These are phyloP conservation scores for Vickermania spadyakhi DNA, from an alignment of 208 protist genomes.

Conservation along the genomic window DNA sequence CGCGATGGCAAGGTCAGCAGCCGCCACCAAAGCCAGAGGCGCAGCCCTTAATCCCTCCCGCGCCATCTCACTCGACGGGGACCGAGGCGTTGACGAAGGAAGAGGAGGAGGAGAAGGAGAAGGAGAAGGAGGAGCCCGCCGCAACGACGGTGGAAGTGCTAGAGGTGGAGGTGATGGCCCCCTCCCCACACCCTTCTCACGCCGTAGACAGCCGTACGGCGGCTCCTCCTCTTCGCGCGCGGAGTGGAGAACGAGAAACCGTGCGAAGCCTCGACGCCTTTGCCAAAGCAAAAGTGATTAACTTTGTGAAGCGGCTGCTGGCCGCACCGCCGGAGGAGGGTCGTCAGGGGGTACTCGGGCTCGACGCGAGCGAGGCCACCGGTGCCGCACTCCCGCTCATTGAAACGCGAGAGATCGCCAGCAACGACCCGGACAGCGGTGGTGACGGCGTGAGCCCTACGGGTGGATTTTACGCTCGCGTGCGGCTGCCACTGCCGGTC, in stretches of 20 bases:
- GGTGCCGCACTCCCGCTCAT: conserved; percentile 1
- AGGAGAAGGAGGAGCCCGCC: not conserved
- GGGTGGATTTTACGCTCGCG: conserved; percentile 58
- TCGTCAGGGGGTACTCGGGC: conserved; percentile 32
- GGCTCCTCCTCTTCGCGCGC: too few species aligned
- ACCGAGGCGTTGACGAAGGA: too few species aligned
- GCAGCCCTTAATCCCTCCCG: conserved; percentile 28
- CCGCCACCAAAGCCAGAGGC: conserved; percentile 22
- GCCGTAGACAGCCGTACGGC: too few species aligned
- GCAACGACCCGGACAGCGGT: not conserved
- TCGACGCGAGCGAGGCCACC: conserved; percentile 31
- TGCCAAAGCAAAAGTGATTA: not conserved
- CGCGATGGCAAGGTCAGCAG: too few species aligned
- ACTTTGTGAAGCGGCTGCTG: conserved; percentile 3
- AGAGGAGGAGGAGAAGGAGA: too few species aligned
- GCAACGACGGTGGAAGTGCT: not conserved
- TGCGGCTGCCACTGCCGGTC: conserved; percentile 64
- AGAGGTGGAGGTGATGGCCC: not conserved
- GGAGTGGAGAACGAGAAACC: not conserved
- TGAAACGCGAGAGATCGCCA: not conserved
- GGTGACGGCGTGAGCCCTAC: not conserved
- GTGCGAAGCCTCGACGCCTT: not conserved
- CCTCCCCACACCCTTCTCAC: too few species aligned
- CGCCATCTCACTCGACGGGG: conserved; percentile 27
- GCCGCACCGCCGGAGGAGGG: conserved; percentile 6